Evolutionary conservation across 106 monocot genomes (phyloP), one percentile per base, ranked within the genome.

Genomic region (Platanthera zijinensis): DNA sequence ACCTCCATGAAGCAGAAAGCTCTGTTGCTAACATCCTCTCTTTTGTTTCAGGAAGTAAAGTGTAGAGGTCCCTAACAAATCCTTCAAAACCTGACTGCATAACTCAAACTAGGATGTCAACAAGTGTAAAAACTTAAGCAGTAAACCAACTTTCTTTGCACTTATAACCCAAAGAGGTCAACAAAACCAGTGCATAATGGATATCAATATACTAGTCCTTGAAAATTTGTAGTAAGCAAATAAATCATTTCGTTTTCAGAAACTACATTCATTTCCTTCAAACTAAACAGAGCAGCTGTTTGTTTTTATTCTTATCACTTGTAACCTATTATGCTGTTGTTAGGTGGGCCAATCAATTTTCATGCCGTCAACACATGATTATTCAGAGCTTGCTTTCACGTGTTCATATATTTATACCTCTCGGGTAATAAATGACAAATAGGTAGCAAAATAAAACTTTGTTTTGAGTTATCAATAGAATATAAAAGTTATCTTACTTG

Each of bases 11-110:
- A 83, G 91, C 88, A 78, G 89, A 82, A 61, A 96, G 79, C 72
- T 96, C 93, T 48, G 96, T 96, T 69, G 96, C 96, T 47, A 96
- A 64, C 76, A 96, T 93, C 74, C 96, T 90, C 79, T 96, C 93
- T 77, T 80, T 93, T 56, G 96, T 96, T 54, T 96, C 89, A 53
- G 91, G 96, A 22, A 96, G 86, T 79, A 89, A 64, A 6, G 93
- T 96, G 83, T 86, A 96, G 9, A 72, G 76, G 64, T 96, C 96
- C 77, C 90, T 87, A 50, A 91, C 82, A 86, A 91, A 96, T 63
- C 87, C 85, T 85, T 96, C 96, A 86, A 96, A 96, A 21, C 96
- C 96, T 30, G 96, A 96, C 96, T 96, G 90, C 71, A 78, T 52
- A 74, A 66, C 32, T 50, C 28, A 72, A 32, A 49, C 10, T 13